A percentile compares a stretch with the other conserved stretches of the same genome.
These are phyloP conservation scores for Solanum pinnatisectum DNA, from an alignment of 257 asterid genomes.

Conservation along the genomic window DNA sequence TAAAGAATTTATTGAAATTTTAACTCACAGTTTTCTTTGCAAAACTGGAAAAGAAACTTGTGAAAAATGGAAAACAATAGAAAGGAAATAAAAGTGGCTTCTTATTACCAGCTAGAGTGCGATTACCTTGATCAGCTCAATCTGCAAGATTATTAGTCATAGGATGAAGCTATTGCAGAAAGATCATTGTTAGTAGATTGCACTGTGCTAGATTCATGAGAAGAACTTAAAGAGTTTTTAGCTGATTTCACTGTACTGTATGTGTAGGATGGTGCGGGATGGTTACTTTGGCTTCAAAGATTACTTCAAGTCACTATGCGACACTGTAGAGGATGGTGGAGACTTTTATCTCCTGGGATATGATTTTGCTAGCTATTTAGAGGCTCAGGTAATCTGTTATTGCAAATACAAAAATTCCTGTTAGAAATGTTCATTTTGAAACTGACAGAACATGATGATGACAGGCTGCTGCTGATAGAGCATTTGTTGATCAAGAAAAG, in stretches of 20 bases:
- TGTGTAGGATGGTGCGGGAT: constrained; percentile 39
- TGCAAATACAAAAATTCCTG: neutral
- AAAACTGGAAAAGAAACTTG: neutral
- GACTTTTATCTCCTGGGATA: constrained; percentile 35
- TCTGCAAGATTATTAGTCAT: neutral
- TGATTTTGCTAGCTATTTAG: constrained; percentile 42
- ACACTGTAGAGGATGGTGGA: constrained; percentile 30
- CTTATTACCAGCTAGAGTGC: neutral
- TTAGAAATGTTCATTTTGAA: neutral
- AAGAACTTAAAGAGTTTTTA: neutral
- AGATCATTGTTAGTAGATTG: neutral
- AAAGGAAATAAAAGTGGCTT: neutral
- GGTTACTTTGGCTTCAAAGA: constrained; percentile 46
- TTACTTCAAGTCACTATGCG: constrained; percentile 30
- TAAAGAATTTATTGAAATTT: neutral
- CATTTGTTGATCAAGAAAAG: constrained; percentile 27
- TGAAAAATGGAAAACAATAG: neutral
- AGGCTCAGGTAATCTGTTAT: constrained; percentile 33
- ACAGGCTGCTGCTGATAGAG: constrained; percentile 39
- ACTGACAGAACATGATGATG: neutral
- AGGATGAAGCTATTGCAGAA: neutral
- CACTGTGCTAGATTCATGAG: neutral
- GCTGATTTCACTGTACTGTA: neutral
- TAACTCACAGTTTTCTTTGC: neutral
- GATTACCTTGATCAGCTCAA: neutral